Percentiles rank a stretch among this genome's conserved stretches.
These are phyloP conservation scores for Posidonia australis DNA, from an alignment of 106 monocot species.

Conservation along the genomic window DNA sequence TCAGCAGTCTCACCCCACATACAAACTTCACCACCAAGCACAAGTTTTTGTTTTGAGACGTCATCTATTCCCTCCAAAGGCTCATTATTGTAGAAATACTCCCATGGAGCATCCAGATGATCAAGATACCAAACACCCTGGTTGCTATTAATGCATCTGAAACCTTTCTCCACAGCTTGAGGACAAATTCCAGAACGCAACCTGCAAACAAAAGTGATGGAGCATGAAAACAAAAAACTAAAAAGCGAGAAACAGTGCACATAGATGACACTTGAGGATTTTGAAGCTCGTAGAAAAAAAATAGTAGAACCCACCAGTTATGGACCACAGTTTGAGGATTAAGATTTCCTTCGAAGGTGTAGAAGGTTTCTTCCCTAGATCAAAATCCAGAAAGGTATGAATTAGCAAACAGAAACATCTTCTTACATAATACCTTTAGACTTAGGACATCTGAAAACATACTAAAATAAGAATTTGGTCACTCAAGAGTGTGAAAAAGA, in stretches of 20 bases:
- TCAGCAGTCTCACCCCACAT: conserved; percentile 97
- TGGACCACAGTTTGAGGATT: conserved; percentile 79
- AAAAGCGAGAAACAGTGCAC: not conserved
- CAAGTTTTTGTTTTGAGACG: conserved; percentile 54
- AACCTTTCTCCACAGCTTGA: conserved; percentile 72
- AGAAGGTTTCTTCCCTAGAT: conserved; percentile 95
- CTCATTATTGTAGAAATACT: conserved; percentile 65
- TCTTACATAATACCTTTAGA: not conserved
- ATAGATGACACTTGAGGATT: not conserved
- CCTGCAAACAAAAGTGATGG: conserved; percentile 24
- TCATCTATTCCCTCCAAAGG: conserved; percentile 78
- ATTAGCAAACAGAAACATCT: not conserved
- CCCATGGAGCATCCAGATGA: conserved; percentile 83
- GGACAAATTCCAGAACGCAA: conserved; percentile 84
- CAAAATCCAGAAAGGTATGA: not conserved
- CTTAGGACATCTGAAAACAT: not conserved
- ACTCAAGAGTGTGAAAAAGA: not conserved
- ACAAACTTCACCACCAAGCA: conserved; percentile 95
- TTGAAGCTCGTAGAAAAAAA: not conserved
- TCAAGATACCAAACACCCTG: conserved; percentile 98
- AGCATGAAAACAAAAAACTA: not conserved
- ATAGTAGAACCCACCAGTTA: conserved; percentile 53
- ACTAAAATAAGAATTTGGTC: not conserved
- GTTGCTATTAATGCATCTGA: conserved; percentile 87
- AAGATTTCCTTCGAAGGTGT: conserved; percentile 63